phyloP scores from a whole-genome alignment of 2,329 filamentous ascomycete genomes.

The Myriosclerotinia duriaeana region DNA sequence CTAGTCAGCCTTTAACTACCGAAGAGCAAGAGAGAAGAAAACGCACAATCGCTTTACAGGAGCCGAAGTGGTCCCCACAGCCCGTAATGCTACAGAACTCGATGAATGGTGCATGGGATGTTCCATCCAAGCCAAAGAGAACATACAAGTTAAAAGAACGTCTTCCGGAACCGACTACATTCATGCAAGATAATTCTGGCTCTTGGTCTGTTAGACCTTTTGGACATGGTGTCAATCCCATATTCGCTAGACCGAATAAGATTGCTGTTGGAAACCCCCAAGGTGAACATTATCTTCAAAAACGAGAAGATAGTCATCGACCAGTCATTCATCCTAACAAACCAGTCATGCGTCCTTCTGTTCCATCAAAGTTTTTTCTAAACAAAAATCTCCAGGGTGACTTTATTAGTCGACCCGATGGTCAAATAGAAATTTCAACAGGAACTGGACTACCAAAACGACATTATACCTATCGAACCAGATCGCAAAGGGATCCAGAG shows the following conservation, averaged over 20 bases:
- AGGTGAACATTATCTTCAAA: conserved; percentile 30
- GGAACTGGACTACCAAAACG: conserved; percentile 5
- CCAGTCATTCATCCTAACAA: conserved; percentile 34
- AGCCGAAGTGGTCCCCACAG: conserved; percentile 28
- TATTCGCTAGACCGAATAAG: conserved; percentile 35
- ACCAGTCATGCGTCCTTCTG: conserved; percentile 28
- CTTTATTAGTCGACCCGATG: conserved; percentile 1
- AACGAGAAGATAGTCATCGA: conserved; percentile 32
- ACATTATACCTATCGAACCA: conserved; percentile 18
- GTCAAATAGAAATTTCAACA: neutral
- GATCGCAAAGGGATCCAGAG: conserved; percentile 7
- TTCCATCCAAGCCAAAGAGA: conserved; percentile 16
- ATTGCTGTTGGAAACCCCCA: conserved; percentile 31
- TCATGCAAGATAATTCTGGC: conserved; percentile 36
- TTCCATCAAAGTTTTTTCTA: conserved; percentile 28
- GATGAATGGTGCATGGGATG: conserved; percentile 37
- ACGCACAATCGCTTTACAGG: neutral
- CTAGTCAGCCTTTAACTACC: conserved; percentile 10
- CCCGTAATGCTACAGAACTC: conserved; percentile 32
- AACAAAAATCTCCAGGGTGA: conserved; percentile 9
- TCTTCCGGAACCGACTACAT: conserved; percentile 39
- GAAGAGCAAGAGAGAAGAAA: conserved; percentile 25
- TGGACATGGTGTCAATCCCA: conserved; percentile 40
- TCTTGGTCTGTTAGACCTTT: conserved; percentile 38
- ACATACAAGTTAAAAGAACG: conserved; percentile 21